Conservation (phyloP, 768 basidiomycete genomes). For the Tubosaeta sp. region DNA sequence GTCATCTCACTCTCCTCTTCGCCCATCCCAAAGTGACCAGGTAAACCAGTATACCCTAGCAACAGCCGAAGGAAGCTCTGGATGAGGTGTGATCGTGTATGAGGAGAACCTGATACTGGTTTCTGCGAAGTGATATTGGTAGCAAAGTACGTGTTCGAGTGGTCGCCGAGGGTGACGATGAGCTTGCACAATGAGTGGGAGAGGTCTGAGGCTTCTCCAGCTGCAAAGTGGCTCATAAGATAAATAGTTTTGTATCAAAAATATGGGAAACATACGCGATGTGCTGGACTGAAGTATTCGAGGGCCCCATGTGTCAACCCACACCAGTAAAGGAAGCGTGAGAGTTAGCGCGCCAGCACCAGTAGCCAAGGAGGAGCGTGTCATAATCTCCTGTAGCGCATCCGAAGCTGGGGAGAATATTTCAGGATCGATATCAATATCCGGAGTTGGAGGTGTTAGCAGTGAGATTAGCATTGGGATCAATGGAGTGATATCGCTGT, state of each 20-base stretch:
- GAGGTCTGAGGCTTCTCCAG: slow-evolving; percentile 41
- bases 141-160: slow-evolving; percentile 77
- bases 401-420: slow-evolving; percentile 64
- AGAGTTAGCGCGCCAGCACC: slow-evolving; percentile 66
- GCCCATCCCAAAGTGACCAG: slow-evolving; percentile 75
- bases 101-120: slow-evolving; percentile 32
- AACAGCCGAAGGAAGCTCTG: slow-evolving; percentile 72
- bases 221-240: slow-evolving; percentile 9
- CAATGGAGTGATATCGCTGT: slow-evolving; percentile 66
- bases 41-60: slow-evolving; percentile 68
- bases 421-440: slow-evolving; percentile 40
- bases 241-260: neutral
- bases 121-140: slow-evolving; percentile 52
- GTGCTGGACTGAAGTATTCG: slow-evolving; percentile 39
- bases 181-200: slow-evolving; percentile 78
- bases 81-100: slow-evolving; percentile 47
- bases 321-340: slow-evolving; percentile 83
- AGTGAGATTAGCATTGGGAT: slow-evolving; percentile 59
- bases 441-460: slow-evolving; percentile 29
- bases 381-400: slow-evolving; percentile 72
- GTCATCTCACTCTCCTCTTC: slow-evolving; percentile 88
- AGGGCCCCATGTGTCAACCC: slow-evolving; percentile 57
- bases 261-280: slow-evolving; percentile 28
- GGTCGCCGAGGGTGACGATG: slow-evolving; percentile 77
- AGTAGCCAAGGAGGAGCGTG: slow-evolving; percentile 66